Base-by-base conservation (phyloP, 805 yeast genomes). In the Yamadazyma insecticola region DNA sequence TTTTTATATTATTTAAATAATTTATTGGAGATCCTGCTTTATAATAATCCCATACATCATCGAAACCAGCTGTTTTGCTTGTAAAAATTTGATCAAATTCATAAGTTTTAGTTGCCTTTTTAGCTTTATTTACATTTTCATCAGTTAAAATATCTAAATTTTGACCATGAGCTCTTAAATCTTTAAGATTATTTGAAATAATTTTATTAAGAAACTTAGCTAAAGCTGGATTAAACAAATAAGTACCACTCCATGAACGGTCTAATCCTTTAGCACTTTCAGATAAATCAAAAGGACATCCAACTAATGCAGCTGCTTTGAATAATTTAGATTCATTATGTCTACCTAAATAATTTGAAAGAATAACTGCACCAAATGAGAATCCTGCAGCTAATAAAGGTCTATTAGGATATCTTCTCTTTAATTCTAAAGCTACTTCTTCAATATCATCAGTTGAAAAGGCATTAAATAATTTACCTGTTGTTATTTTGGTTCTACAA, bases 221-320 rank as follows among this genome's bases (percentile, higher is more conserved):
- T 24, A 63, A 47, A 2, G 58, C 49, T 2, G 67, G 67, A 33
- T 39, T 52, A 34, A 63, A 51, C 32, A 63, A 38, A 40, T 53
- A 60, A 6, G 26, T 27, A 2, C 69, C 70, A 16, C 63, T 41
- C 51, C 54, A 57, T 16, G 63, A 52, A 15, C 20, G 27, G 24
- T 64, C 60, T 26, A 86, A 47, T 17, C 55, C 59, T 32, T 55
- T 44, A 9, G 74, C 60, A 16, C 81, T 68, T 26, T 67, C 66
- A 12, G 55, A 51, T 52, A 85, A 55, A 47, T 85, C 90, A 90
- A 92, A 85, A 1, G 94, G 90, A 23, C 81, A 78, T 6, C 84
- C 67, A 4, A 77, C 63, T 13, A 53, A 32, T 24, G 72, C 64
- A 1, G 84, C 88, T 16, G 80, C 76, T 32, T 53, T 46, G 24